Percentiles rank a stretch among this genome's conserved stretches.
Conservation (phyloP, 768 basidiomycete genomes). For the Mycena venus region DNA sequence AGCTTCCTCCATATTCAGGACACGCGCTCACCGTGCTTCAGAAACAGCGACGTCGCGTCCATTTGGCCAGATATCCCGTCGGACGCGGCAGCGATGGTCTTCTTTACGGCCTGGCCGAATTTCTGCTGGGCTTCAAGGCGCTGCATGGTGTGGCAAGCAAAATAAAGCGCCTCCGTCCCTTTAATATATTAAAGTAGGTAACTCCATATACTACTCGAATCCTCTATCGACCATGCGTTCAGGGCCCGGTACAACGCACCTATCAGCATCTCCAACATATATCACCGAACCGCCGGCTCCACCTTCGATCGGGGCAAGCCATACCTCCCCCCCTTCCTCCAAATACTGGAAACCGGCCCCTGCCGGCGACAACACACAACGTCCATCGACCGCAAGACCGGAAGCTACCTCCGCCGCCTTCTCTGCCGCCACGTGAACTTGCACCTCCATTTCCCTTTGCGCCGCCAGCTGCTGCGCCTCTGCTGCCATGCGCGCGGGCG, state of each 20-base stretch:
- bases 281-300: not conserved
- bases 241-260: not conserved
- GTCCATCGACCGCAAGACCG: not conserved
- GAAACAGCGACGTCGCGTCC: too few relatives aligned
- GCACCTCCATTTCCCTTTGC: too few relatives aligned
- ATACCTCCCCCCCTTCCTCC: not conserved
- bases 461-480: too few relatives aligned
- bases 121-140: too few relatives aligned
- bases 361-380: not conserved
- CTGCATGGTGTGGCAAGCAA: too few relatives aligned
- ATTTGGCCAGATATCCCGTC: too few relatives aligned
- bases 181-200: not conserved
- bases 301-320: not conserved
- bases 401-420: too few relatives aligned
- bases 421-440: too few relatives aligned
- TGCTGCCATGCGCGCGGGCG: not conserved
- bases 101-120: not conserved
- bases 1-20: too few relatives aligned
- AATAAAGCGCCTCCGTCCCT: not conserved
- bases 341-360: not conserved
- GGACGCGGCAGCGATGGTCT: too few relatives aligned
- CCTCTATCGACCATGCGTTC: not conserved
- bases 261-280: not conserved
- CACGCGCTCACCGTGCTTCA: too few relatives aligned
- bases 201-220: not conserved